Evolutionary conservation across 257 asterid genomes (phyloP), one percentile per base, ranked within the genome.

Genomic region (Craterostigma plantagineum): DNA sequence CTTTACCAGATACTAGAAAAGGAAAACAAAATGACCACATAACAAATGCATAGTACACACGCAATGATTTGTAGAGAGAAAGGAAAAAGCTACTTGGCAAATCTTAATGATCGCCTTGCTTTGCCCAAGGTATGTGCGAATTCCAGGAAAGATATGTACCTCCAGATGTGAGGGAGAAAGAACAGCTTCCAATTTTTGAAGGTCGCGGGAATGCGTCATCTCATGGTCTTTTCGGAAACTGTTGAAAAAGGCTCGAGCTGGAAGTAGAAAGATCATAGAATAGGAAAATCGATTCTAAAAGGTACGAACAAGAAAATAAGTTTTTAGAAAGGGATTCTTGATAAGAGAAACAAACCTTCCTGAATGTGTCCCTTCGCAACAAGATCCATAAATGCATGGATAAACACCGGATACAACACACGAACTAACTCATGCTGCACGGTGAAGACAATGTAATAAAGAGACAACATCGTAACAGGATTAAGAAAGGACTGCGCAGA

Each of bases 381-480:
- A 54, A 90, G 94, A 70, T 90, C 98, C 98, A 90, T 90, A 66
- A 83, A 90, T 44, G 84, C 84, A 71, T 79, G 98, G 61, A 90
- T 64, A 69, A 90, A 90, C 16, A 83, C 93, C 37, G 98, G 98
- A 67, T 83, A 90, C 46, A 90, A 69, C 34, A 90, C 87, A n/a
- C 98, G 87, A 51, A 79, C 95, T 76, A 90, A 67, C 77, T 90
- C 98, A 11, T 90, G 95, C 92, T 85, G 65, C 62, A 59, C 12
- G 12, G 14, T 35, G 49, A 18, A 35, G 53, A 45, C 48, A 38
- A n/a, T 23, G 30, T 23, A 23, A 23, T 23, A 23, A 23, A 23
- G 30, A 23, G 30, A 23, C 6, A 23, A 23, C 30, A 23, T 23
- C 6, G 30, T 6, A 23, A 23, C 30, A 23, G n/a, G 6, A 23